phyloP scores from a whole-genome alignment of 495 filamentous ascomycete species.

The Haplographium delicatum region DNA sequence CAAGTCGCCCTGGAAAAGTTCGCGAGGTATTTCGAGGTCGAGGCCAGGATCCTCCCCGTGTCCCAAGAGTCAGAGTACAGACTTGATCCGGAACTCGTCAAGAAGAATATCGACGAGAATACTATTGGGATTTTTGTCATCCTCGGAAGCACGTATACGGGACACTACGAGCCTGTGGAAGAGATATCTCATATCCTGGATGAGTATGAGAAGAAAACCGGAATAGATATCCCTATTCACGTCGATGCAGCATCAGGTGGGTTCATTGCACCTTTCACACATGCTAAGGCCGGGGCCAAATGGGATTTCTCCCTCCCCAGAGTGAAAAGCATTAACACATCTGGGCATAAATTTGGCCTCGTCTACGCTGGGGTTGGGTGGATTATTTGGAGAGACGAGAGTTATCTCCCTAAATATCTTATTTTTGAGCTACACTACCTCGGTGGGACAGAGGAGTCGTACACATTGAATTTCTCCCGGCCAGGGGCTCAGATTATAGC shows the following conservation, averaged over 20 bases:
- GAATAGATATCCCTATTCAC: slow-evolving; percentile 66
- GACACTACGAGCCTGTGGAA: slow-evolving; percentile 72
- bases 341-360: slow-evolving; percentile 71
- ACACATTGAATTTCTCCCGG: slow-evolving; percentile 70
- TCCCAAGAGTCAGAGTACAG: slow-evolving; percentile 55
- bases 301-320: slow-evolving; percentile 69
- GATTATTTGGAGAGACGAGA: slow-evolving; percentile 69
- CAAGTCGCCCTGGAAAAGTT: slow-evolving; percentile 74
- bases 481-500: slow-evolving; percentile 67
- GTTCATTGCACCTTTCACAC: slow-evolving; percentile 68
- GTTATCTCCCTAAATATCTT: slow-evolving; percentile 62
- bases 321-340: slow-evolving; percentile 70
- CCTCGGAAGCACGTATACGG: slow-evolving; percentile 69
- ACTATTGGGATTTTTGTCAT: slow-evolving; percentile 77
- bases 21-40: slow-evolving; percentile 73
- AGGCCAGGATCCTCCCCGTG: slow-evolving; percentile 64
- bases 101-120: slow-evolving; percentile 67
- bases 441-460: slow-evolving; percentile 68
- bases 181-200: slow-evolving; percentile 62
- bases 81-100: slow-evolving; percentile 58
- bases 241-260: slow-evolving; percentile 70
- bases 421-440: slow-evolving; percentile 74
- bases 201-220: slow-evolving; percentile 57
- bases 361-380: slow-evolving; percentile 70
- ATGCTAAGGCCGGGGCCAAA: slow-evolving; percentile 52